phyloP scores from a whole-genome alignment of 2,329 filamentous ascomycete genomes.

The Lizonia empirigonia region DNA sequence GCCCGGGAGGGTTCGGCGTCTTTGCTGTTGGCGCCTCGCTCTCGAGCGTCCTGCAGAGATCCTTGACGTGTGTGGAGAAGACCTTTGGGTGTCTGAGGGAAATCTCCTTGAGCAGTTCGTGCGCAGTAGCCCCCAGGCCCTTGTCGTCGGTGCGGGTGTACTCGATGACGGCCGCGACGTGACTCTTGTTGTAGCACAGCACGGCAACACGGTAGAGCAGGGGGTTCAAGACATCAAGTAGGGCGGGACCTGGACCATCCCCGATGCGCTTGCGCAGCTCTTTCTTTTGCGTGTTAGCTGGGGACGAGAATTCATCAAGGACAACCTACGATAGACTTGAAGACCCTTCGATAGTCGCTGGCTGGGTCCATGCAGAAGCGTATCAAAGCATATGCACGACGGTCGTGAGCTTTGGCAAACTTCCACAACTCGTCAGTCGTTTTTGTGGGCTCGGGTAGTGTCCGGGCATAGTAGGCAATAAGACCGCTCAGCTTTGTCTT shows the following conservation, averaged over 20 bases:
- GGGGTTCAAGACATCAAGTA: slow-evolving; percentile 80
- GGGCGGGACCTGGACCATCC: slow-evolving; percentile 63
- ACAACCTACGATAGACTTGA: slow-evolving; percentile 69
- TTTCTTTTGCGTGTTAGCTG: slow-evolving; percentile 54
- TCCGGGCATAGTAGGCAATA: slow-evolving; percentile 73
- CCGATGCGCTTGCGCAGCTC: slow-evolving; percentile 85
- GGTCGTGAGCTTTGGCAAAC: slow-evolving; percentile 89
- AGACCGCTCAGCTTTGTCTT: slow-evolving; percentile 74
- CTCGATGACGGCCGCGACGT: slow-evolving; percentile 87
- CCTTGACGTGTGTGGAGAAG: slow-evolving; percentile 89
- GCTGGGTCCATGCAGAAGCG: slow-evolving; percentile 83
- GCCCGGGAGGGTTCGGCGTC: slow-evolving; percentile 72
- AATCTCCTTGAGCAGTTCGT: slow-evolving; percentile 90
- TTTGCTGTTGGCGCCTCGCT: slow-evolving; percentile 75
- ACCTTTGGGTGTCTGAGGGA: slow-evolving; percentile 87
- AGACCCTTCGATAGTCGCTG: slow-evolving; percentile 89
- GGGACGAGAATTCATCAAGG: background rate
- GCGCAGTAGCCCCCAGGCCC: slow-evolving; percentile 76
- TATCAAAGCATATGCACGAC: slow-evolving; percentile 86
- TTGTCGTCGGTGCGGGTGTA: slow-evolving; percentile 83
- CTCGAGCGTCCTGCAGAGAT: slow-evolving; percentile 85
- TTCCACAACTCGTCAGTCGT: slow-evolving; percentile 81
- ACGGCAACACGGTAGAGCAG: slow-evolving; percentile 83
- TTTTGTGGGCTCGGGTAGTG: slow-evolving; percentile 75
- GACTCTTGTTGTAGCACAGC: slow-evolving; percentile 91